phyloP scores from a whole-genome alignment of 768 basidiomycete genomes.

The Pleurotus pulmonarius region DNA sequence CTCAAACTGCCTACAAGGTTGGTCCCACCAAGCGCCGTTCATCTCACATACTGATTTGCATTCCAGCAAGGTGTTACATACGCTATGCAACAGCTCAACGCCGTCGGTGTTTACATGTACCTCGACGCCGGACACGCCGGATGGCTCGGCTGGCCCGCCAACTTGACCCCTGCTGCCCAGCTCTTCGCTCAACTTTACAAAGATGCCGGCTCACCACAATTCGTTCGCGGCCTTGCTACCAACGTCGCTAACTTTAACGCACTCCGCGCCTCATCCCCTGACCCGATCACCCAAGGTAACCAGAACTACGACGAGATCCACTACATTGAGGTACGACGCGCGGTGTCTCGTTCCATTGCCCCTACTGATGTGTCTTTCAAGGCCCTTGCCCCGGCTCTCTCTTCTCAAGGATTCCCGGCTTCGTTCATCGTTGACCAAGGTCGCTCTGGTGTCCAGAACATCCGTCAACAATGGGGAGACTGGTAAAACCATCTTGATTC shows the following conservation, averaged over 20 bases:
- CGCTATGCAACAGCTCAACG: constrained; percentile 51
- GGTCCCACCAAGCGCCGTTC: constrained; percentile 1
- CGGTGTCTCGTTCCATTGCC: background rate
- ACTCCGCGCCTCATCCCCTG: constrained; percentile 43
- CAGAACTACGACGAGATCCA: constrained; percentile 58
- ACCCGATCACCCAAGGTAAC: constrained; percentile 59
- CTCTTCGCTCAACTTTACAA: constrained; percentile 49
- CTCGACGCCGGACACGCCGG: constrained; percentile 63
- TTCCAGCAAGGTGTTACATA: constrained; percentile 44
- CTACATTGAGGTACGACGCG: constrained; percentile 45
- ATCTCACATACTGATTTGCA: background rate
- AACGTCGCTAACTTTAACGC: constrained; percentile 34
- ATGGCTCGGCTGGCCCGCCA: constrained; percentile 69
- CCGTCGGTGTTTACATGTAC: constrained; percentile 57
- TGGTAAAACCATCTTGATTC: constrained; percentile 26
- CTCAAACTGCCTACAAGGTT: constrained; percentile 48
- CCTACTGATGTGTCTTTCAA: constrained; percentile 13
- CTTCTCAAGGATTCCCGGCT: constrained; percentile 44
- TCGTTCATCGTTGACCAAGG: constrained; percentile 68
- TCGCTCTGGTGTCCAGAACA: constrained; percentile 59
- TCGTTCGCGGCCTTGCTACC: constrained; percentile 60
- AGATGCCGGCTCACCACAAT: constrained; percentile 49
- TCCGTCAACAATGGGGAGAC: constrained; percentile 59
- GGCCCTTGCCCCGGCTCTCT: constrained; percentile 47
- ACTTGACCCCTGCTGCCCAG: constrained; percentile 54